Base-by-base conservation (phyloP, 768 basidiomycete genomes). In the Termitomyces sp. region DNA sequence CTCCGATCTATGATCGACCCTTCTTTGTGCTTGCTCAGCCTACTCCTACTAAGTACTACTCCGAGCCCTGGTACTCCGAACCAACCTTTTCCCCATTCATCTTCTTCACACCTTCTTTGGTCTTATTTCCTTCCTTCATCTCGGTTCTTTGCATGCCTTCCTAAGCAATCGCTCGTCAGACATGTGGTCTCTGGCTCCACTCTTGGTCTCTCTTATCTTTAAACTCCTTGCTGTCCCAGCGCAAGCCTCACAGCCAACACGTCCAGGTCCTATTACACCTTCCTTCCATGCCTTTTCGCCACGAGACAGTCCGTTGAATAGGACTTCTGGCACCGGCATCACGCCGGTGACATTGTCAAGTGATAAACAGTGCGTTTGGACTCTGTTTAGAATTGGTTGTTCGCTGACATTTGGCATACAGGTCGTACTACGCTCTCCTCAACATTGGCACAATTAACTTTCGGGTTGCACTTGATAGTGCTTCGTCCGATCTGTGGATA, bases 381-480 rank as follows among this genome's bases (percentile, higher is more conserved):
- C 50, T 20, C 54, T 50, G n/a, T 43, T 16, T 54, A 42, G 33
- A 44, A 52, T 56, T 12, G n/a, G 22, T 27, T 16, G 20, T 34
- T 50, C 54, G 63, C 56, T 66, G 53, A 27, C 42, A 52, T 37
- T 50, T 49, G 40, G 32, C 22, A 44, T 60, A 16, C 63, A 91
- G 90, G 65, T 84, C 89, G 2, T 92, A 90, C 65, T 91, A 81
- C 63, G 72, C 81, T 20, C 69, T 88, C 40, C 77, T 91, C 56
- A 70, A 80, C 61, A 74, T 79, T 27, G 91, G 89, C 33, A 73
- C 75, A 55, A 81, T 89, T 56, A 82, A 72, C 64, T 87, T 91
- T 63, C 85, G 89, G 16, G 82, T 85, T 20, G 83, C 82, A 0
- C 72, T 92, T 44, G 91, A 93, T 67, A 92, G 90, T 1, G 91